Conservation (phyloP, 306 rosid species). For the Parietaria judaica region DNA sequence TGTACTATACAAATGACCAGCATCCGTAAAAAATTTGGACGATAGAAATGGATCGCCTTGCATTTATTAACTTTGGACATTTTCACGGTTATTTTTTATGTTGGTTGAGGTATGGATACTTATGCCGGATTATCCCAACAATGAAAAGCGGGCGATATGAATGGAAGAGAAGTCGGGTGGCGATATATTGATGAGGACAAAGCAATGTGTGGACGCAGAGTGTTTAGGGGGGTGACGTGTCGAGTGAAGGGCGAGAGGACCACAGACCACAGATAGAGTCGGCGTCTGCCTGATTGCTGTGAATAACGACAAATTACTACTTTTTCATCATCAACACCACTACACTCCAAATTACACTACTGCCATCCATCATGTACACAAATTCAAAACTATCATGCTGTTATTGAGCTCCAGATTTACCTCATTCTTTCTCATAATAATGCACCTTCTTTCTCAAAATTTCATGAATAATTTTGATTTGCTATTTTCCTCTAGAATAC, state of each 20-base stretch:
- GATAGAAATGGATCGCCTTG: no score
- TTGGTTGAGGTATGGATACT: no score
- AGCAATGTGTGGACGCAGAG: conserved; percentile 16
- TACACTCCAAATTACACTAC: neutral
- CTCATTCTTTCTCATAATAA: no score
- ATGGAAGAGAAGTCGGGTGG: neutral
- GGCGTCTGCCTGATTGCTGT: conserved; percentile 22
- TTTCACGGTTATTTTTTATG: no score
- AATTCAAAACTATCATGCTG: neutral
- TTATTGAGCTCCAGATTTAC: neutral
- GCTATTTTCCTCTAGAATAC: no score
- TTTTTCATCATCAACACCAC: conserved; percentile 26
- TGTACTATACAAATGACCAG: no score
- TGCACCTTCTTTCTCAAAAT: no score
- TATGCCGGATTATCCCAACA: no score
- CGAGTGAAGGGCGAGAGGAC: neutral
- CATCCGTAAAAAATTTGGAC: no score
- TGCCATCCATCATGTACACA: neutral
- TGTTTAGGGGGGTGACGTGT: conserved; percentile 3
- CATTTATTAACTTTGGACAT: no score
- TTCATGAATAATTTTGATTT: no score
- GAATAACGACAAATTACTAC: conserved; percentile 41
- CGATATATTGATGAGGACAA: conserved; percentile 4
- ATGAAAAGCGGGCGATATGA: no score
- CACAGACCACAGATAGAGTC: conserved; percentile 12